These are phyloP conservation scores for Termitomyces sp. DNA, from an alignment of 768 basidiomycete genomes.

Conservation along the genomic window DNA sequence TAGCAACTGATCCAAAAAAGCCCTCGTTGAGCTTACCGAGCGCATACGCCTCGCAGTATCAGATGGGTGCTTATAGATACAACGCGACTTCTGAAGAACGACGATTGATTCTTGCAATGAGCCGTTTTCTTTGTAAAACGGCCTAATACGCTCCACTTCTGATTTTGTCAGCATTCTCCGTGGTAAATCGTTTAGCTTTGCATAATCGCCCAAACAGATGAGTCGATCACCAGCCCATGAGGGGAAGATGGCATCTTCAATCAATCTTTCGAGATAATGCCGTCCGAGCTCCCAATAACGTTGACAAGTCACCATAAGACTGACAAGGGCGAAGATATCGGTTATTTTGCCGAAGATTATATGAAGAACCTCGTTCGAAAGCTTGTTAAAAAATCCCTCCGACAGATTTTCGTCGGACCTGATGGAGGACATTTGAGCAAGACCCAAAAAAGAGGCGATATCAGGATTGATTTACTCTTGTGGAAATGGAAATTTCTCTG, in stretches of 20 bases:
- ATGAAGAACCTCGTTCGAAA: neutral
- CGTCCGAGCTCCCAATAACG: neutral
- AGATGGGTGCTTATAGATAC: too few species aligned
- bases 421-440: neutral
- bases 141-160: neutral
- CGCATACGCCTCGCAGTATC: too few species aligned
- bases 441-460: neutral
- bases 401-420: neutral
- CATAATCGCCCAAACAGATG: neutral
- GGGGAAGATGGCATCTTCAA: neutral
- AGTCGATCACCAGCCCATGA: neutral
- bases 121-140: neutral
- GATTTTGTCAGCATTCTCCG: neutral
- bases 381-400: neutral
- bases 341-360: neutral
- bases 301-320: neutral
- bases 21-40: too few species aligned
- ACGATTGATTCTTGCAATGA: too few species aligned
- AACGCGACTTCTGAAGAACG: too few species aligned
- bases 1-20: too few species aligned
- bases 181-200: neutral
- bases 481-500: neutral
- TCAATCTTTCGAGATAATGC: neutral
- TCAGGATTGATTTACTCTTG: neutral
- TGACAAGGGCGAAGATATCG: neutral